These are phyloP conservation scores for Prunus mongolica DNA, from an alignment of 306 rosid genomes.

Conservation along the genomic window DNA sequence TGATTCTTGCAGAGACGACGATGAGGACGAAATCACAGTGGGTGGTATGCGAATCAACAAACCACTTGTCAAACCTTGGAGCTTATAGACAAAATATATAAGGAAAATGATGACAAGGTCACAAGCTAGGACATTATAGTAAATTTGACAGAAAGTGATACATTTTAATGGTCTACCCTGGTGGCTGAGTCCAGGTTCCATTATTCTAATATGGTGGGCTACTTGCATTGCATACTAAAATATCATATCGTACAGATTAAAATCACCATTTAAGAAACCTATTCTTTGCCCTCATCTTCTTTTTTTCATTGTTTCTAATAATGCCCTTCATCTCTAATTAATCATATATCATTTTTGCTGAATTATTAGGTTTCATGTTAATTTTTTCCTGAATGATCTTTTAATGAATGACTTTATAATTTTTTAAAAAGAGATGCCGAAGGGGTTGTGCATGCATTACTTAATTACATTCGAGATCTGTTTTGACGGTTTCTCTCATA, in stretches of 20 bases:
- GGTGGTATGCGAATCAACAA: no score
- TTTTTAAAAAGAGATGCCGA: no score
- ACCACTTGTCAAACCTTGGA: background rate
- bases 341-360: background rate
- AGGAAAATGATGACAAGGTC: background rate
- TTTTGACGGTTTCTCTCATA: no score
- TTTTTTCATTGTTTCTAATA: background rate
- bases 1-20: no score
- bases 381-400: no score
- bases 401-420: no score
- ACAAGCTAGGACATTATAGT: background rate
- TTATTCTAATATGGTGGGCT: constrained; percentile 13
- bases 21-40: no score
- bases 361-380: background rate
- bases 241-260: background rate
- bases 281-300: background rate
- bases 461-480: no score
- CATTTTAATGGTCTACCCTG: background rate
- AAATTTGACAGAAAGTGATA: no score
- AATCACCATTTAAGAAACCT: background rate
- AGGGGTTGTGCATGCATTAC: no score
- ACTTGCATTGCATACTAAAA: background rate
- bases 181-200: background rate
- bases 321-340: background rate
- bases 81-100: background rate